Conservation (phyloP, 305 asterid species). For the Andrographis paniculata region DNA sequence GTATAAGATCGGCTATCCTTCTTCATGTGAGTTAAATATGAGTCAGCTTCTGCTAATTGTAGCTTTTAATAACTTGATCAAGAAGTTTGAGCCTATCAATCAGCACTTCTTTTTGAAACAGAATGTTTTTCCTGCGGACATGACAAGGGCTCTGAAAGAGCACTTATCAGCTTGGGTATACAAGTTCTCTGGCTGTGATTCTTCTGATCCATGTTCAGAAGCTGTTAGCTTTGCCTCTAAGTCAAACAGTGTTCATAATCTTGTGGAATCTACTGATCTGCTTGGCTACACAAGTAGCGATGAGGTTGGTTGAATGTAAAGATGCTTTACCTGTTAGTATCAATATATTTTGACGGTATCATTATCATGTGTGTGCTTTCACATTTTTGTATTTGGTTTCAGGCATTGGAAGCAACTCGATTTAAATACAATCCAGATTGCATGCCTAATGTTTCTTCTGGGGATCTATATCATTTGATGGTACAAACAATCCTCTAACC, state of each 20-base stretch:
- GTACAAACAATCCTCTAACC: background rate
- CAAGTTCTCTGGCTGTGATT: constrained; percentile 4
- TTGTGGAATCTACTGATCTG: constrained; percentile 3
- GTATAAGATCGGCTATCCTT: constrained; percentile 30
- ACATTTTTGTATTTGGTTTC: background rate
- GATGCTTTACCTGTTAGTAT: no score
- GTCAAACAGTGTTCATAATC: constrained; percentile 1
- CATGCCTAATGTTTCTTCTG: background rate
- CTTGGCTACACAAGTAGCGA: constrained; percentile 11
- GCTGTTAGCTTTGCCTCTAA: constrained; percentile 10
- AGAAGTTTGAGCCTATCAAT: background rate
- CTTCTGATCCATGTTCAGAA: constrained; percentile 5
- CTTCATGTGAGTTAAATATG: constrained; percentile 27
- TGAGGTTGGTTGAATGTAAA: constrained; percentile 17
- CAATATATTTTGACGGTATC: background rate
- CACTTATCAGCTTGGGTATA: constrained; percentile 14
- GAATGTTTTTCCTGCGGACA: constrained; percentile 12
- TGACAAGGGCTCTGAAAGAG: constrained; percentile 17
- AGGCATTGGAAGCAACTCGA: constrained; percentile 14
- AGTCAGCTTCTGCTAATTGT: constrained; percentile 5
- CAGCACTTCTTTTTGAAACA: background rate
- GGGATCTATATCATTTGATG: constrained; percentile 18
- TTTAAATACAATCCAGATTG: background rate
- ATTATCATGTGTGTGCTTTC: background rate
- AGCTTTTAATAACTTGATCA: constrained; percentile 4